Percentiles rank a stretch among this genome's conserved stretches.
These are phyloP conservation scores for Parathielavia hyrcaniae DNA, from an alignment of 495 filamentous ascomycete species.

Conservation along the genomic window DNA sequence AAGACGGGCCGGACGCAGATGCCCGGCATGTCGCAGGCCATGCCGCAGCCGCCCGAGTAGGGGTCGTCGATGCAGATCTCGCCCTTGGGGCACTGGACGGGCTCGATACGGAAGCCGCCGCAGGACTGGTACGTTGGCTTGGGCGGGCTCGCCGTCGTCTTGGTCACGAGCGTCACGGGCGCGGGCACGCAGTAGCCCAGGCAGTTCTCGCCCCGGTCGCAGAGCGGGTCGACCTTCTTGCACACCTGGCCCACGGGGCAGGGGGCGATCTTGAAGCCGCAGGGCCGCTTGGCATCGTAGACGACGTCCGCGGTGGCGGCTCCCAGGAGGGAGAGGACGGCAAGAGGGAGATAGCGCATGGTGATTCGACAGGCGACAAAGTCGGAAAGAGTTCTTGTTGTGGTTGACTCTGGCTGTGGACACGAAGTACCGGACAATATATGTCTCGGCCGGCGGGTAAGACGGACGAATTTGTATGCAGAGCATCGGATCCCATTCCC, in stretches of 20 bases:
- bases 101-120: conserved; percentile 25
- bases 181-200: conserved; percentile 16
- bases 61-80: conserved; percentile 32
- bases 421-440: not conserved
- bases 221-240: conserved; percentile 17
- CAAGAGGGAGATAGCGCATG: conserved; percentile 13
- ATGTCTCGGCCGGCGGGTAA: not conserved
- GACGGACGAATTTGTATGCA: not conserved
- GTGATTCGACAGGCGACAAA: no score
- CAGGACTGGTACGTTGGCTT: conserved; percentile 22
- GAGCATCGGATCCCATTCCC: not conserved
- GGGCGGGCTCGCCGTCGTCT: conserved; percentile 4
- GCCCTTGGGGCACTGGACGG: conserved; percentile 17
- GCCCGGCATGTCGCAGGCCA: conserved; percentile 29
- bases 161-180: conserved; percentile 10
- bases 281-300: conserved; percentile 4
- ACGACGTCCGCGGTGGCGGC: conserved; percentile 1
- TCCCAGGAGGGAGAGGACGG: conserved; percentile 11
- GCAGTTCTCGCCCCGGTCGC: conserved; percentile 25
- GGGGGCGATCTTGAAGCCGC: conserved; percentile 27
- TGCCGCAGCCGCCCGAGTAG: conserved; percentile 24
- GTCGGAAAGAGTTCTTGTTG: not conserved
- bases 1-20: conserved; percentile 30
- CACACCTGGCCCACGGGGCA: conserved; percentile 18
- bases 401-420: not conserved